These are phyloP conservation scores for Diatrype stigma DNA, from an alignment of 2,329 filamentous ascomycete species.

Conservation along the genomic window DNA sequence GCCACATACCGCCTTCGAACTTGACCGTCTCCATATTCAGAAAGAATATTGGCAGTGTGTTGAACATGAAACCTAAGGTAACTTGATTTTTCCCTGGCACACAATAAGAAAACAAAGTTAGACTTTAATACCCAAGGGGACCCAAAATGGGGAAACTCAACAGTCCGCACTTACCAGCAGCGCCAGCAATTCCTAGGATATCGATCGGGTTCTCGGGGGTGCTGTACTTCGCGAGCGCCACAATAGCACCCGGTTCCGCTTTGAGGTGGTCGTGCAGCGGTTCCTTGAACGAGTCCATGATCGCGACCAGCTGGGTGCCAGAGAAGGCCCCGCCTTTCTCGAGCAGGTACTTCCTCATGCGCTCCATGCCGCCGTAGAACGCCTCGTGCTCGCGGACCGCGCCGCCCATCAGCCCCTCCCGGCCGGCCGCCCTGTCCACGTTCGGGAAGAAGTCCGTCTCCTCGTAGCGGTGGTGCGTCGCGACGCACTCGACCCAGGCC, in stretches of 20 bases:
- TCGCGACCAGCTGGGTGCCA: conserved; percentile 6
- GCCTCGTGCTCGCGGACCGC: conserved; percentile 13
- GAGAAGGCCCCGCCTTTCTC: conserved; percentile 4
- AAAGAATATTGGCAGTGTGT: conserved; percentile 17
- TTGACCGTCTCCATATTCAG: conserved; percentile 19
- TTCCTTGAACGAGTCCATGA: conserved; percentile 19
- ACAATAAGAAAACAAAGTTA: neutral
- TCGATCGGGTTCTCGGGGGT: conserved; percentile 16
- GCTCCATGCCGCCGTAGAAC: conserved; percentile 14
- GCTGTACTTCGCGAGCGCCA: conserved; percentile 14
- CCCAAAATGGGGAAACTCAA: neutral
- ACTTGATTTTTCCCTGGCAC: conserved; percentile 13
- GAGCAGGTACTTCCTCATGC: conserved; percentile 10
- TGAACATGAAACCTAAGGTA: conserved; percentile 15
- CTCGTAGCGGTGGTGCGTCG: conserved; percentile 17
- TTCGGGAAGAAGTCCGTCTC: conserved; percentile 17
- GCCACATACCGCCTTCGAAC: conserved; percentile 21
- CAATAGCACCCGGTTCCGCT: conserved; percentile 15
- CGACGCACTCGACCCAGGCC: conserved; percentile 15
- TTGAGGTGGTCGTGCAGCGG: conserved; percentile 13
- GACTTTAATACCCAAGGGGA: neutral
- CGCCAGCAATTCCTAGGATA: conserved; percentile 15
- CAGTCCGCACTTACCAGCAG: conserved; percentile 11
- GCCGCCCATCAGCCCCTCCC: conserved; percentile 11
- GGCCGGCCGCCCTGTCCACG: conserved; percentile 14